Percentiles rank a stretch among this genome's conserved stretches.
phyloP scores from a whole-genome alignment of 768 basidiomycete species.

The Lactarius vividus region DNA sequence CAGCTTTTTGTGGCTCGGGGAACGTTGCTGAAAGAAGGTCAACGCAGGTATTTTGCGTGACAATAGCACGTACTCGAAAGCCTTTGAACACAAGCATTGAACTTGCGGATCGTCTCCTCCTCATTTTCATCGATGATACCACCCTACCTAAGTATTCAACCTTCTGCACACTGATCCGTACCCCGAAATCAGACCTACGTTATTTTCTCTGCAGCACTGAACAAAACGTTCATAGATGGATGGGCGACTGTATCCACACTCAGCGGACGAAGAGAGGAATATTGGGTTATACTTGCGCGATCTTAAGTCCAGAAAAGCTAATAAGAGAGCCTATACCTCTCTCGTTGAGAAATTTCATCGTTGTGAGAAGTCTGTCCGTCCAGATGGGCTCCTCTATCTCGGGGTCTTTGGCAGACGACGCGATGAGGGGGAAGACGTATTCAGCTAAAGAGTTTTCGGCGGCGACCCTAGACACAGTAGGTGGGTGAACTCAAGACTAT shows the following conservation, averaged over 20 bases:
- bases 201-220: conserved; percentile 72
- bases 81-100: conserved; percentile 54
- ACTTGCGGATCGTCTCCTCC: conserved; percentile 52
- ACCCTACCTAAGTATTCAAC: conserved; percentile 50
- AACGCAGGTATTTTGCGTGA: background rate
- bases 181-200: conserved; percentile 52
- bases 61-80: conserved; percentile 54
- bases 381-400: conserved; percentile 79
- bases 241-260: conserved; percentile 50
- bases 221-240: conserved; percentile 68
- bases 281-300: conserved; percentile 45
- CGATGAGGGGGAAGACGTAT: conserved; percentile 76
- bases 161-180: background rate
- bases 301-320: conserved; percentile 59
- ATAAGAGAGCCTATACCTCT: conserved; percentile 56
- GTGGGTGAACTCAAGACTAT: background rate
- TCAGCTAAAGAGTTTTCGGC: conserved; percentile 69
- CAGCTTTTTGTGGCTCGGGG: conserved; percentile 68
- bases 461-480: conserved; percentile 41
- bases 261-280: conserved; percentile 6
- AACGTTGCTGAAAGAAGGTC: conserved; percentile 43
- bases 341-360: conserved; percentile 66
- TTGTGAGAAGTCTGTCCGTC: conserved; percentile 78
- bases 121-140: conserved; percentile 87
- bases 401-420: conserved; percentile 43